A percentile compares a stretch with the other conserved stretches of the same genome.
phyloP scores from a whole-genome alignment of 495 filamentous ascomycete species.

The Annulohypoxylon nitens region DNA sequence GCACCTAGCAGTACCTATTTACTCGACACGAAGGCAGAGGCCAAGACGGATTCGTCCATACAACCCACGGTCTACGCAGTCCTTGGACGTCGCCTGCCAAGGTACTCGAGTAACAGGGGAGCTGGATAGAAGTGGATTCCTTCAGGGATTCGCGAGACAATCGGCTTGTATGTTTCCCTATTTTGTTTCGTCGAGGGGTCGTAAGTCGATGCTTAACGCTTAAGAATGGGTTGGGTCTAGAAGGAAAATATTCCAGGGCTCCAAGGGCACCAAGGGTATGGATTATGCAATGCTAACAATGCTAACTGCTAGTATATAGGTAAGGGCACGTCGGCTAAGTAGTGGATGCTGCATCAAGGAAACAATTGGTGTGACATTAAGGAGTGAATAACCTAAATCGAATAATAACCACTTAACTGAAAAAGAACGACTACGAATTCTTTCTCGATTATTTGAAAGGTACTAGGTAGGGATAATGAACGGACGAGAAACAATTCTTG shows the following conservation, averaged over 20 bases:
- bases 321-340: conserved; percentile 26
- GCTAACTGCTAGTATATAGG: conserved; percentile 34
- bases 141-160: conserved; percentile 46
- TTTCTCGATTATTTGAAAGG: background rate
- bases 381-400: conserved; percentile 22
- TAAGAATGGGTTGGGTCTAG: conserved; percentile 25
- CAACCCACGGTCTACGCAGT: conserved; percentile 17
- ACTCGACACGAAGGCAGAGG: conserved; percentile 19
- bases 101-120: conserved; percentile 38
- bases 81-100: conserved; percentile 38
- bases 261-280: conserved; percentile 36
- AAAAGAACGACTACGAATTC: conserved; percentile 32
- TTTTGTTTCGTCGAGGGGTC: conserved; percentile 42
- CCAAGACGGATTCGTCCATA: conserved; percentile 28
- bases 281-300: conserved; percentile 43
- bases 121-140: conserved; percentile 36
- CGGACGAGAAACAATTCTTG: conserved; percentile 22
- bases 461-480: conserved; percentile 29
- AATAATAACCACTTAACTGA: background rate
- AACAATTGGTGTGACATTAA: conserved; percentile 27
- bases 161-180: conserved; percentile 34
- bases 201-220: conserved; percentile 35
- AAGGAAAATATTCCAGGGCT: conserved; percentile 22
- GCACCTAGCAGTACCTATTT: conserved; percentile 10
- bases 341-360: conserved; percentile 23